Evolutionary conservation across 768 basidiomycete genomes (phyloP), one percentile per base, ranked within the genome.

Genomic region (Mycena crocata): DNA sequence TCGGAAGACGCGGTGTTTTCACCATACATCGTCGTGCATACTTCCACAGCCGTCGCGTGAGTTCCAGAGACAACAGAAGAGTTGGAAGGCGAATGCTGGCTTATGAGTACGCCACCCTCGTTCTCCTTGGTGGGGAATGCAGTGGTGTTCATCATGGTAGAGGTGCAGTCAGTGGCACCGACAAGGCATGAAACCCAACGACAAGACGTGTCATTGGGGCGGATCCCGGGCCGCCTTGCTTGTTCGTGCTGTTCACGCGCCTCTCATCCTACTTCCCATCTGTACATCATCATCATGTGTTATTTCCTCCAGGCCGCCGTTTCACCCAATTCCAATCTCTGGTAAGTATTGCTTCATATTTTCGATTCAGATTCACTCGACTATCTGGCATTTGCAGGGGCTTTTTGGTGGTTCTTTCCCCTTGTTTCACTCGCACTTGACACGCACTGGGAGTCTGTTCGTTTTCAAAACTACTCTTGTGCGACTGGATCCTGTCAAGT

Each of bases 21-120:
- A 21, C 90, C 89, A 62, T 92, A 92, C 56, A 92, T 90, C 42
- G 86, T 85, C 64, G 89, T 85, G 72, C 92, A 90, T 31, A 93
- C 87, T 65, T 93, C 90, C 12, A 91, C 77, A 19, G 91, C 87
- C 1, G 88, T 88, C 4, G 87, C 78, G 40, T 89, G 46, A 0
- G 85, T 64, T 72, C 85, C 72, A 71, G 85, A 78, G 74, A 81
- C 61, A 42, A 84, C 63, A 3, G 84, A 84, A 64, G 82, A 67
- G 40, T 56, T 78, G 19, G 68, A 66, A n/a, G 45, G 63, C 6
- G 52, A 46, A 0, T 56, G 58, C 3, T 40, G 64, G 10, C 40
- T 26, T 17, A 67, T 3, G 21, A 42, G 39, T 42, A 61, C 35
- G 10, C 31, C 26, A 2, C 34, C 17, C n/a, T 15, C 57, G 32